Evolutionary conservation across 2,329 filamentous ascomycete genomes (phyloP).

Genomic region (Acephala macrosclerotiorum): DNA sequence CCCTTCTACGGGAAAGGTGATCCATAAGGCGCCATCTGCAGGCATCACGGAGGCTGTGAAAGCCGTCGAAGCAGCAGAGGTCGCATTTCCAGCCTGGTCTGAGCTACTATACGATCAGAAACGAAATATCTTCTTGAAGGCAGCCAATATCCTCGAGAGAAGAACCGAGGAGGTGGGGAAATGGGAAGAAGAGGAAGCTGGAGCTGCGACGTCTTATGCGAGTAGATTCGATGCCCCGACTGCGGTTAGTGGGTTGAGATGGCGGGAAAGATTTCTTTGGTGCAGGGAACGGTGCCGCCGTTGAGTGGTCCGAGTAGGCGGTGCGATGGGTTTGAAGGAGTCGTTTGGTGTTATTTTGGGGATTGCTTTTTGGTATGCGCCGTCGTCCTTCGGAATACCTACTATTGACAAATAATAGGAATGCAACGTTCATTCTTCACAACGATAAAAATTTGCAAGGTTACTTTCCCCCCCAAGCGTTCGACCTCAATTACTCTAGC

Average conservation of each 20-base stretch:
- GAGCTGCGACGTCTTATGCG: conserved; percentile 43
- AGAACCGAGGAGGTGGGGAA: conserved; percentile 62
- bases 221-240: conserved; percentile 41
- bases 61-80: conserved; percentile 61
- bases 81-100: conserved; percentile 65
- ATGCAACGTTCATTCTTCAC: conserved; percentile 63
- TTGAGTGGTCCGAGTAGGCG: conserved; percentile 53
- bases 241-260: conserved; percentile 45
- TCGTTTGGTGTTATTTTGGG: conserved; percentile 67
- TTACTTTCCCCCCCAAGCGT: too few species aligned
- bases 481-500: too few species aligned
- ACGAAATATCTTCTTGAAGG: conserved; percentile 61
- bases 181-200: conserved; percentile 50
- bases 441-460: too few species aligned
- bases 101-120: conserved; percentile 58
- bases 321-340: conserved; percentile 71
- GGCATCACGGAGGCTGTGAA: conserved; percentile 54
- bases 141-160: conserved; percentile 58
- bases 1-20: conserved; percentile 55
- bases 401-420: conserved; percentile 49
- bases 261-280: conserved; percentile 34
- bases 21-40: conserved; percentile 14
- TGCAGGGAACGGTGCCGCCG: conserved; percentile 39
- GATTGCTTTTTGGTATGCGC: conserved; percentile 65
- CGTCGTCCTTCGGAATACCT: too few species aligned